Evolutionary conservation across 225 moss, liverwort and hornwort species (phyloP).

Genomic region (Polytrichum formosum): DNA sequence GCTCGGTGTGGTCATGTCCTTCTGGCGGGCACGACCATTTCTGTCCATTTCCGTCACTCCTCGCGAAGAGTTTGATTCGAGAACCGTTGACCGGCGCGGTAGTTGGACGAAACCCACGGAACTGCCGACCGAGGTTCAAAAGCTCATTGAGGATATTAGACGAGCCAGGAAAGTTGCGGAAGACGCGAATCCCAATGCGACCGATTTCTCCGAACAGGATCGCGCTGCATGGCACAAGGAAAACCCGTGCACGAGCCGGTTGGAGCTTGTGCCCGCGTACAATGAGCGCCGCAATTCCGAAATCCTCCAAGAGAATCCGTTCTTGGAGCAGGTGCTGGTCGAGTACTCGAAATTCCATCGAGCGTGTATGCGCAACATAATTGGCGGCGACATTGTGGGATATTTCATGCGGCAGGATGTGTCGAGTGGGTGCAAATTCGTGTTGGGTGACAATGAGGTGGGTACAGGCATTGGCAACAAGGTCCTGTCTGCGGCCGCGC

Average conservation of each 20-base stretch:
- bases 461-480: constrained; percentile 49
- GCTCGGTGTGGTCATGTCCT: constrained; percentile 5
- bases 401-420: constrained; percentile 20
- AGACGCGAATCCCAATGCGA: background rate
- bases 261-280: constrained; percentile 28
- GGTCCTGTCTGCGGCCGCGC: constrained; percentile 32
- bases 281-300: constrained; percentile 26
- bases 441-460: constrained; percentile 33
- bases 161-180: constrained; percentile 18
- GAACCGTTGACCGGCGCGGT: background rate
- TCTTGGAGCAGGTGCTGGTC: constrained; percentile 25
- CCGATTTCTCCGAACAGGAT: constrained; percentile 12
- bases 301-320: constrained; percentile 25
- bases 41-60: background rate
- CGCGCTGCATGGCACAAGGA: constrained; percentile 26
- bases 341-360: constrained; percentile 56
- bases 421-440: constrained; percentile 47
- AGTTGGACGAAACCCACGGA: too few species aligned
- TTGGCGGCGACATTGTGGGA: constrained; percentile 22
- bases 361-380: constrained; percentile 38
- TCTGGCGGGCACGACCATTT: background rate
- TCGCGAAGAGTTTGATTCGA: background rate
- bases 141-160: constrained; percentile 16
- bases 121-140: constrained; percentile 6
- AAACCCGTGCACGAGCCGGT: constrained; percentile 39